These are phyloP conservation scores for Skeletonema tropicum DNA, from an alignment of 108 stramenopile genomes.

Conservation along the genomic window DNA sequence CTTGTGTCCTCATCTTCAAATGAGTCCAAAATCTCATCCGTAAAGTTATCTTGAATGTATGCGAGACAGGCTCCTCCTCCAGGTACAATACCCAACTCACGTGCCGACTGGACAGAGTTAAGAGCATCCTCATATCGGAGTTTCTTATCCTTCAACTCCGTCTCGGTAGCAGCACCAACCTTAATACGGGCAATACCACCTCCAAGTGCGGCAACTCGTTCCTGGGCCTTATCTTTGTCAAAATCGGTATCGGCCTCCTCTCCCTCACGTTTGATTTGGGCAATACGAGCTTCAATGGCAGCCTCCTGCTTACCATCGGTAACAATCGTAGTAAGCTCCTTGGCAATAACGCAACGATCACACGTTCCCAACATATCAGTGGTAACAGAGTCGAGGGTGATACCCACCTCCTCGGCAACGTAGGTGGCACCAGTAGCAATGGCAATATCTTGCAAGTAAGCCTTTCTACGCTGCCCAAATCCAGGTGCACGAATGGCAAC, in stretches of 20 bases:
- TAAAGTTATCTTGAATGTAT: slow-evolving; percentile 74
- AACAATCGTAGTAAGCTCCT: slow-evolving; percentile 95
- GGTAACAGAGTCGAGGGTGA: slow-evolving; percentile 93
- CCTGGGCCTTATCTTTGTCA: slow-evolving; percentile 92
- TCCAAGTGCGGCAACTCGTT: slow-evolving; percentile 95
- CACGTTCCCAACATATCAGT: slow-evolving; percentile 95
- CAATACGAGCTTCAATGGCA: slow-evolving; percentile 88
- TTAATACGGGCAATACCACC: slow-evolving; percentile 98
- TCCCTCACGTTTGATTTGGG: slow-evolving; percentile 84
- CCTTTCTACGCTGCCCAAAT: slow-evolving; percentile 94
- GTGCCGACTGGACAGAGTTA: slow-evolving; percentile 91
- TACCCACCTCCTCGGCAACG: slow-evolving; percentile 95
- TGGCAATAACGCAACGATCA: slow-evolving; percentile 92
- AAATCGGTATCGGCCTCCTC: slow-evolving; percentile 92
- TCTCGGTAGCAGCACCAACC: slow-evolving; percentile 98
- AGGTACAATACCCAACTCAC: slow-evolving; percentile 95
- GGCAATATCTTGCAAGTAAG: slow-evolving; percentile 96
- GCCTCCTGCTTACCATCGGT: slow-evolving; percentile 92
- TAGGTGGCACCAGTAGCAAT: slow-evolving; percentile 97
- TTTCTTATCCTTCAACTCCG: slow-evolving; percentile 98
- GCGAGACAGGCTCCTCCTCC: slow-evolving; percentile 94
- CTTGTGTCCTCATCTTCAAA: slow-evolving; percentile 92
- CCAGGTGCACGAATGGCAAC: slow-evolving; percentile 96
- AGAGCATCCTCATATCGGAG: slow-evolving; percentile 97
- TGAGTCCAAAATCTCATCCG: slow-evolving; percentile 70